Conservation (phyloP, 129 eudicot genomes). For the Lactuca sativa region DNA sequence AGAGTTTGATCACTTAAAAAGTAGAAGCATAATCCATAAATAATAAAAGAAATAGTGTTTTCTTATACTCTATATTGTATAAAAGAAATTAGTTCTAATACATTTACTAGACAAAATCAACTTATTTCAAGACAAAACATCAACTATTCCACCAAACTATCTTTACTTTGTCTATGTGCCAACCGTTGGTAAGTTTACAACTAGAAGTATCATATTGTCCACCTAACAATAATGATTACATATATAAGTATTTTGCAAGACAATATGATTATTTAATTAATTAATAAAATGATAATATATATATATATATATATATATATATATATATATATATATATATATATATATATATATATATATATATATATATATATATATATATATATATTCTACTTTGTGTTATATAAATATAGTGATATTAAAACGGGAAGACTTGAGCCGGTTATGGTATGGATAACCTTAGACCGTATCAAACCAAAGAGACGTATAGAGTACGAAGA, state of each 20-base stretch:
- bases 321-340: no score
- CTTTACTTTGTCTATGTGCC: background rate
- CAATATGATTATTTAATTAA: background rate
- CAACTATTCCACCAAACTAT: conserved; percentile 7
- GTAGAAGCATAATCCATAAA: no score
- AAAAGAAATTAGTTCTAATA: no score
- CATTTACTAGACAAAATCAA: background rate
- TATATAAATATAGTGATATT: no score
- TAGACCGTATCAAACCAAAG: background rate
- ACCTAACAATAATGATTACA: background rate
- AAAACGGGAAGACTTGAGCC: no score
- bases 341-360: no score
- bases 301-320: no score
- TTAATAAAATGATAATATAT: no score
- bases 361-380: no score
- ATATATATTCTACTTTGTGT: no score
- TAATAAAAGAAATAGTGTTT: no score
- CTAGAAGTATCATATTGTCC: background rate
- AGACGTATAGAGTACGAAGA: background rate
- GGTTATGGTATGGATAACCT: background rate
- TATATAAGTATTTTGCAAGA: background rate
- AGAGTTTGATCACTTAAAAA: no score
- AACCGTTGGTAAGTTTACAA: background rate
- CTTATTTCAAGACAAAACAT: background rate
- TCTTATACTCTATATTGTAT: background rate